Percentiles rank a stretch among this genome's conserved stretches.
Evolutionary conservation across 306 rosid species (phyloP).

Genomic region (Rubus parviflorus): DNA sequence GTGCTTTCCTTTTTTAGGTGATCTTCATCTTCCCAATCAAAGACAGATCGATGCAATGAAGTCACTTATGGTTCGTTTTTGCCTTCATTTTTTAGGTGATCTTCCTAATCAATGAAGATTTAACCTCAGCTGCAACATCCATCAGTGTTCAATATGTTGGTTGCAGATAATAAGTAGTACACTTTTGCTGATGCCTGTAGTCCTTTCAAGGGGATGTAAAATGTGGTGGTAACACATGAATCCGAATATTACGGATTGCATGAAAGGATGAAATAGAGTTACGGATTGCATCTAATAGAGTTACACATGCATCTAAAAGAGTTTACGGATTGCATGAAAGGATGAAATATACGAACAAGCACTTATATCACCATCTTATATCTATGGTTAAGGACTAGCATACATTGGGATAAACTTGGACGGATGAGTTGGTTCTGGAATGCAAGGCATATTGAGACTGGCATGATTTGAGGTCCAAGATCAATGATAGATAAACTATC

Average conservation of each 20-base stretch:
- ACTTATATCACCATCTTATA: too few relatives aligned
- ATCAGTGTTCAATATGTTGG: background rate
- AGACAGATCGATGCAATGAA: background rate
- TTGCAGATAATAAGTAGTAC: background rate
- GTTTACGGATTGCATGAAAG: too few relatives aligned
- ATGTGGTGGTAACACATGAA: background rate
- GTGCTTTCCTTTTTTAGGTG: conserved; percentile 2
- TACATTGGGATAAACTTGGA: too few relatives aligned
- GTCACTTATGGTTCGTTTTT: conserved; percentile 1
- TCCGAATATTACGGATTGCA: background rate
- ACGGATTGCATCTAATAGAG: too few relatives aligned
- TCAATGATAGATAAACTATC: too few relatives aligned
- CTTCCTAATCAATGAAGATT: background rate
- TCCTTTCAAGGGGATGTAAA: background rate
- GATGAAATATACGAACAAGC: too few relatives aligned
- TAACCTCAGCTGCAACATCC: background rate
- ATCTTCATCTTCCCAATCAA: conserved; percentile 8
- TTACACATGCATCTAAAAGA: too few relatives aligned
- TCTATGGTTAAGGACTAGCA: too few relatives aligned
- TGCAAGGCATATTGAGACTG: too few relatives aligned
- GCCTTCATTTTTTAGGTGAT: background rate
- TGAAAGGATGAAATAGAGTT: too few relatives aligned
- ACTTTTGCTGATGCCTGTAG: background rate
- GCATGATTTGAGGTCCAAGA: too few relatives aligned
- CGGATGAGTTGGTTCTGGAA: too few relatives aligned